These are phyloP conservation scores for Kitagawia praeruptora DNA, from an alignment of 129 eudicot genomes.

Conservation along the genomic window DNA sequence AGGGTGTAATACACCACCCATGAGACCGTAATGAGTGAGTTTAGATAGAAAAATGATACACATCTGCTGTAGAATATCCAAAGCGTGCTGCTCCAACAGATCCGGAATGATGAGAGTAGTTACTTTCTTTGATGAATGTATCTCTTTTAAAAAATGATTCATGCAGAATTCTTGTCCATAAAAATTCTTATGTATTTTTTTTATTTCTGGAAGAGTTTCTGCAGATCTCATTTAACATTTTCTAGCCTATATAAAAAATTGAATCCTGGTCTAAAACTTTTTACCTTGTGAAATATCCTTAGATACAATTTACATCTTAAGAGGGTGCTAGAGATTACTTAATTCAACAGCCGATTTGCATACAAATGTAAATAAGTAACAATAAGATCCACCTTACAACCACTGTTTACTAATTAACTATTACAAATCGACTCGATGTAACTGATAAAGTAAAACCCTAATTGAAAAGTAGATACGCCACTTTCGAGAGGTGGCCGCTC, in stretches of 20 bases:
- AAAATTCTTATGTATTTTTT: neutral
- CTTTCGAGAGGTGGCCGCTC: no score
- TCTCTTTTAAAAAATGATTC: neutral
- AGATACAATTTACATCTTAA: neutral
- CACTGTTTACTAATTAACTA: no score
- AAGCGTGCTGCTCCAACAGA: neutral
- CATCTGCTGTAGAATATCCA: neutral
- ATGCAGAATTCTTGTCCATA: neutral
- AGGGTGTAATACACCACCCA: neutral
- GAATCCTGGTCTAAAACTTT: neutral
- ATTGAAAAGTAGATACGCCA: no score
- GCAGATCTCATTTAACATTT: neutral
- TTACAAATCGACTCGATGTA: no score
- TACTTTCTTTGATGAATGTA: no score
- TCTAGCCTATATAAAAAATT: neutral
- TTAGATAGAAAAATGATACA: neutral
- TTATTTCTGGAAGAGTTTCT: neutral
- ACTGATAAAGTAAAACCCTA: no score
- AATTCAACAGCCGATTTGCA: no score
- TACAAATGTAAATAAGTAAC: no score
- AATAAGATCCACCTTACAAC: no score
- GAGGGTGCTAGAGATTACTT: no score
- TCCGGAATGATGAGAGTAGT: neutral
- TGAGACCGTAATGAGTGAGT: neutral
- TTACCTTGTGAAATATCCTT: neutral